phyloP scores from a whole-genome alignment of 768 basidiomycete species.

The Termitomyces sp. region DNA sequence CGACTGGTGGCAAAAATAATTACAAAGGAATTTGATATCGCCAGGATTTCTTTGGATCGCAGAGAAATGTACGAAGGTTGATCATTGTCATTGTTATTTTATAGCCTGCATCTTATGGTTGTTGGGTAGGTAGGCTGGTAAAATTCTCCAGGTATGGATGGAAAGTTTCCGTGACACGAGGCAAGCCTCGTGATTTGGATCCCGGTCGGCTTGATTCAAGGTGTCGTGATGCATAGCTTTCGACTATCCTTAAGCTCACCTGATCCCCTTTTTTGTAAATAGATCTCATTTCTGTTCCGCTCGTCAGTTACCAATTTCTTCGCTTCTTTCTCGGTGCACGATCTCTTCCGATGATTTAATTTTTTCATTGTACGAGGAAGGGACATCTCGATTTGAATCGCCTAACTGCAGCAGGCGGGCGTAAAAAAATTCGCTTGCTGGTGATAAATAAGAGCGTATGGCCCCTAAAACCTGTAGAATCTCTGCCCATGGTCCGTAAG shows the following conservation, averaged over 20 bases:
- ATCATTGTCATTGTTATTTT: background rate
- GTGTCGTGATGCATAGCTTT: slow-evolving; percentile 7
- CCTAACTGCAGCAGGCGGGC: background rate
- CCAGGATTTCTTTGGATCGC: background rate
- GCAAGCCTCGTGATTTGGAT: slow-evolving; percentile 8
- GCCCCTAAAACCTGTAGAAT: background rate
- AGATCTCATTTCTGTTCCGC: background rate
- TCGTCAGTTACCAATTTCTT: background rate
- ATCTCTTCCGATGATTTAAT: slow-evolving; percentile 1
- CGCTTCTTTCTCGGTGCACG: background rate
- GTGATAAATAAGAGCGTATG: background rate
- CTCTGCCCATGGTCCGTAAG: background rate
- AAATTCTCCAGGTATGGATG: too few species aligned
- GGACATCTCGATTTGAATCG: background rate
- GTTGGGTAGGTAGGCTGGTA: background rate
- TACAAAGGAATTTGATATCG: background rate
- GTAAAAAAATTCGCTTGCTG: background rate
- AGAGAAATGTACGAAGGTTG: background rate
- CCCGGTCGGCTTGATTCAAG: background rate
- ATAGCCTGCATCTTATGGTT: background rate
- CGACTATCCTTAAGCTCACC: background rate
- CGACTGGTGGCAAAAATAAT: background rate
- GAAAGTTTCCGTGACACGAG: slow-evolving; percentile 8
- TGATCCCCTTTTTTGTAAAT: background rate
- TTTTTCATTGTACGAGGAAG: background rate